Evolutionary conservation across 2,329 filamentous ascomycete genomes (phyloP), one percentile per base, ranked within the genome.

Genomic region (Metarhizium anisopliae): DNA sequence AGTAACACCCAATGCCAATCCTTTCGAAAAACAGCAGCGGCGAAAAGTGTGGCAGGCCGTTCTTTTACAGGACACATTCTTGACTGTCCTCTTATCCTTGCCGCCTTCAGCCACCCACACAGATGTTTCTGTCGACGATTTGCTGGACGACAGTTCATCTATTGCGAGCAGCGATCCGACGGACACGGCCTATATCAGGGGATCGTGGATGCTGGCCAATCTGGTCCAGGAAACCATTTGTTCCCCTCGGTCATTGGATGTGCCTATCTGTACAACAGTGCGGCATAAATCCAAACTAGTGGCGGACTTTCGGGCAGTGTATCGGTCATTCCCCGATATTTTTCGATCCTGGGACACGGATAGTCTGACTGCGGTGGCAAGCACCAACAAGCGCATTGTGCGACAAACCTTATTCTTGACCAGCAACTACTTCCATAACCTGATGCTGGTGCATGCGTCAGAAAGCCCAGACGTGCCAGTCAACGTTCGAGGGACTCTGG

Each of bases 1-100:
- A 81, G 80, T 85, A 25, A 81, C 81, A 0, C 87, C 87, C 0
- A 76, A 84, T 42, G 85, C 86, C 1, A 83, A 77, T 3, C 73
- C 78, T 1, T 86, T 87, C 56, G 87, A 92, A 60, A 92, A 91
- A 67, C 87, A 92, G 65, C 84, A 89, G 64, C 80, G 89, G 29
- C 79, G 87, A 52, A 92, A 91, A 66, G 77, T 92, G 2, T 93
- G 89, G 89, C 88, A 92, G 68, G 88, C 89, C 2, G 86, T 92
- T 1, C 75, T 90, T 30, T 79, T 90, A 14, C 89, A 93, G 69
- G 89, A 93, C 67, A 92, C 89, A 0, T 92, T 92, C 66, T 73
- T 92, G 3, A 91, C 87, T 0, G 86, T 92, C 0, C 78, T 92
- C 0, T 77, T 92, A 30, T 89, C 89, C 25, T 77, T 93, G 1